A percentile compares a stretch with the other conserved stretches of the same genome.
Conservation (phyloP, 768 basidiomycete genomes). For the Pleurotus tuoliensis region DNA sequence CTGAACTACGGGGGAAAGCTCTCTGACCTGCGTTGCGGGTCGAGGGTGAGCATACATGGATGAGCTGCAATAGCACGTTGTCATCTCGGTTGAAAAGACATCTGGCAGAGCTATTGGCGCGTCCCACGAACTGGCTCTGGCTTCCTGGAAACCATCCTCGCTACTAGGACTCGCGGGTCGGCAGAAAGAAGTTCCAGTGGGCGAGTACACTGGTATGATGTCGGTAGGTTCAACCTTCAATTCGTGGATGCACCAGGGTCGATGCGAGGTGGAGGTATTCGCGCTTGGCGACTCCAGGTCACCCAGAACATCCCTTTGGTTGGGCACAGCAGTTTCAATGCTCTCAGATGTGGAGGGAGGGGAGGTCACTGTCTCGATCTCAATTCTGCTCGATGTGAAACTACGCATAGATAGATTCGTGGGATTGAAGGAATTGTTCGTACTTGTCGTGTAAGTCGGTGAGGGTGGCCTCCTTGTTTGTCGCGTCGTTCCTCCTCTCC, state of each 20-base stretch:
- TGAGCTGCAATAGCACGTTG: neutral
- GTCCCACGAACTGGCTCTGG: no score
- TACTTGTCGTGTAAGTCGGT: neutral
- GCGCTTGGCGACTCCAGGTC: neutral
- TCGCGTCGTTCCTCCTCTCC: neutral
- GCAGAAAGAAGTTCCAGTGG: no score
- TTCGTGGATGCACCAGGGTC: slow-evolving; percentile 3
- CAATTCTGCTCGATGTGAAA: neutral
- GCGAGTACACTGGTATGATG: no score
- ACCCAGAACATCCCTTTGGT: neutral
- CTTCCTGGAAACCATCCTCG: no score
- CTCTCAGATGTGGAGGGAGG: neutral
- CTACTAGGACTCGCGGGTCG: no score
- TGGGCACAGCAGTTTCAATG: neutral
- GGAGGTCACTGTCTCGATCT: slow-evolving; percentile 2
- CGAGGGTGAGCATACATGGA: neutral
- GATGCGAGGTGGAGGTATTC: neutral
- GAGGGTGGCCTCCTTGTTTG: neutral
- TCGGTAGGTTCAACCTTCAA: neutral
- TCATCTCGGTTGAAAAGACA: neutral
- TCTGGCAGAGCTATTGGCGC: no score
- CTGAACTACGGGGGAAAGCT: neutral
- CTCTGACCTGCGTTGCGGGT: neutral
- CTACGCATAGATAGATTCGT: neutral
- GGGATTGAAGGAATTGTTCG: neutral